These are phyloP conservation scores for Boletus edulis DNA, from an alignment of 768 basidiomycete species.

Conservation along the genomic window DNA sequence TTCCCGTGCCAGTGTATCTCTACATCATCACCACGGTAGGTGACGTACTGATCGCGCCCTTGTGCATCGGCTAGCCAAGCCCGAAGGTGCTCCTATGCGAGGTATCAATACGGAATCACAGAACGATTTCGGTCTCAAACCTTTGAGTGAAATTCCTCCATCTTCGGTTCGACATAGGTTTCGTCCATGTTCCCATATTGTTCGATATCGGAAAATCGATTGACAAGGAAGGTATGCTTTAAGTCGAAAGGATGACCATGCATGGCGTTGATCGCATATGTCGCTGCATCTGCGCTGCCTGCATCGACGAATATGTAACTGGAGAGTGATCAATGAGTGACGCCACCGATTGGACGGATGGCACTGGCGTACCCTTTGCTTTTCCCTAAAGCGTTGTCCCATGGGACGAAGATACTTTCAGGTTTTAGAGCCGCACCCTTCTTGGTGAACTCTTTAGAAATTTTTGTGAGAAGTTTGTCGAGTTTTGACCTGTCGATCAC, in stretches of 20 bases:
- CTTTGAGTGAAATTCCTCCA: slow-evolving; percentile 71
- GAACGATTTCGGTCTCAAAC: slow-evolving; percentile 37
- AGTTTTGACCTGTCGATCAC: slow-evolving; percentile 84
- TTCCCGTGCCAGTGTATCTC: slow-evolving; percentile 92
- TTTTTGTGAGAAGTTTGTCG: slow-evolving; percentile 75
- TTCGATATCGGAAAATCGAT: slow-evolving; percentile 89
- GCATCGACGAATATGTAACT: slow-evolving; percentile 87
- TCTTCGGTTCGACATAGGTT: slow-evolving; percentile 70
- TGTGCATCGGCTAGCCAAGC: slow-evolving; percentile 92
- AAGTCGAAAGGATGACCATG: slow-evolving; percentile 84
- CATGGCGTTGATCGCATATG: slow-evolving; percentile 61
- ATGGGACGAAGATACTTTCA: slow-evolving; percentile 83
- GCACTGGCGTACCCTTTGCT: slow-evolving; percentile 78
- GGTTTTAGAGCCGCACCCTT: slow-evolving; percentile 76
- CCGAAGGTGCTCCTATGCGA: slow-evolving; percentile 81
- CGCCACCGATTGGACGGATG: not conserved
- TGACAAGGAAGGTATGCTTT: slow-evolving; percentile 80
- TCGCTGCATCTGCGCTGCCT: slow-evolving; percentile 66
- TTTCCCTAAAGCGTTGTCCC: slow-evolving; percentile 78
- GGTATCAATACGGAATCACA: slow-evolving; percentile 5
- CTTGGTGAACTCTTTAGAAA: slow-evolving; percentile 80
- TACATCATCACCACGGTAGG: slow-evolving; percentile 90
- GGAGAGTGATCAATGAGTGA: slow-evolving; percentile 1
- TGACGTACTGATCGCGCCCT: slow-evolving; percentile 95
- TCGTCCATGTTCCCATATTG: slow-evolving; percentile 75